Percentiles rank a stretch among this genome's conserved stretches.
phyloP scores from a whole-genome alignment of 768 basidiomycete genomes.

The Russula brevipes region DNA sequence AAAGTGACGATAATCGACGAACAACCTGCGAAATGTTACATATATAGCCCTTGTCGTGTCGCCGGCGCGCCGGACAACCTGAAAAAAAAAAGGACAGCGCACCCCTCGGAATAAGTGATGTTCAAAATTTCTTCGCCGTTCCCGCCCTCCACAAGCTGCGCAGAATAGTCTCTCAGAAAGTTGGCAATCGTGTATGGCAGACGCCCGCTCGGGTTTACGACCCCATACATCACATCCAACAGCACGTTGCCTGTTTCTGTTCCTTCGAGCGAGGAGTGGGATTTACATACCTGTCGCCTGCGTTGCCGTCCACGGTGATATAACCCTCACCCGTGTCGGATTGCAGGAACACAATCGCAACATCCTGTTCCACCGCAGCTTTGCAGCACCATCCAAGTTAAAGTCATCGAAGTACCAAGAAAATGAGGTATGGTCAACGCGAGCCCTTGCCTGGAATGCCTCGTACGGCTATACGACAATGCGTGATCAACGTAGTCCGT shows the following conservation, averaged over 20 bases:
- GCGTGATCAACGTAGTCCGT: neutral
- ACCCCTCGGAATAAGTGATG: constrained; percentile 28
- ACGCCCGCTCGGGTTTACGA: constrained; percentile 65
- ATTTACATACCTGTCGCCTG: constrained; percentile 47
- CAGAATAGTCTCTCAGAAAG: constrained; percentile 27
- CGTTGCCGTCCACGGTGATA: constrained; percentile 68
- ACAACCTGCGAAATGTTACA: constrained; percentile 22
- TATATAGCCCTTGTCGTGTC: neutral
- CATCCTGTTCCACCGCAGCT: constrained; percentile 40
- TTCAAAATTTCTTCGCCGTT: constrained; percentile 11
- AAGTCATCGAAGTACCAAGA: constrained; percentile 69
- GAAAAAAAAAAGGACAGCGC: constrained; percentile 8
- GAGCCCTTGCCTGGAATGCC: constrained; percentile 70
- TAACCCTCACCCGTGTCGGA: constrained; percentile 80
- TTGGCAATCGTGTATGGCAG: constrained; percentile 66
- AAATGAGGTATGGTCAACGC: constrained; percentile 58
- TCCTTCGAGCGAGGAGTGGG: constrained; percentile 39
- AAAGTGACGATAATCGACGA: constrained; percentile 37
- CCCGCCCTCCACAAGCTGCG: neutral
- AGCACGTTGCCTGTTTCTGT: constrained; percentile 62
- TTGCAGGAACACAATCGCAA: constrained; percentile 72
- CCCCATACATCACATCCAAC: constrained; percentile 71
- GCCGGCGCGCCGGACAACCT: too few relatives aligned
- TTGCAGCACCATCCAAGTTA: constrained; percentile 39
- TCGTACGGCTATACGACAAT: constrained; percentile 53